Percentiles rank a stretch among this genome's conserved stretches.
phyloP scores from a whole-genome alignment of 139 green algal species.

The Micractinium sp. region DNA sequence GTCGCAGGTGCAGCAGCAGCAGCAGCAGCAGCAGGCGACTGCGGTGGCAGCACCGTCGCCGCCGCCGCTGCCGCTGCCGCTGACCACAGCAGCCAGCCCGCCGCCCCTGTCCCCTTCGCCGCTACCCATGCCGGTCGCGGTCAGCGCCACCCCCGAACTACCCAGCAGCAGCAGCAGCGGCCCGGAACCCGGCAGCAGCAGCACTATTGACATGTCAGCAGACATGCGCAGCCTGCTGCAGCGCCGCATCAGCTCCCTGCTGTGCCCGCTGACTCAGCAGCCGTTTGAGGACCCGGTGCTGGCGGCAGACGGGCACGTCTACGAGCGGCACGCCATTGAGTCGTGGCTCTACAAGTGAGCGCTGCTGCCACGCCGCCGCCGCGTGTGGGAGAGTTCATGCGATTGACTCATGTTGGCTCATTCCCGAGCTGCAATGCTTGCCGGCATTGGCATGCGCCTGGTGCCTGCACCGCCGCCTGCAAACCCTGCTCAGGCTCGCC shows the following conservation, averaged over 20 bases:
- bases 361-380: no score
- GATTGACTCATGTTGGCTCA: no score
- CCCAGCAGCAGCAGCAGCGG: background rate
- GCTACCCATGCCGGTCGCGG: no score
- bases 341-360: conserved; percentile 41
- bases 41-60: background rate
- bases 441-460: background rate
- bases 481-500: background rate
- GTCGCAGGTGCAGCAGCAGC: no score
- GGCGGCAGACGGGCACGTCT: conserved; percentile 50
- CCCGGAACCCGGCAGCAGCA: background rate
- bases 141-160: background rate
- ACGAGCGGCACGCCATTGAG: conserved; percentile 48
- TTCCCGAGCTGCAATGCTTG: no score
- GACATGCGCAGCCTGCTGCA: background rate
- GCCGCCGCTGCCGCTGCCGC: background rate
- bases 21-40: background rate
- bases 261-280: conserved; percentile 39
- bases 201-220: background rate
- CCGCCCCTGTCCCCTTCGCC: background rate
- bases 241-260: background rate
- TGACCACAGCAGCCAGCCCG: no score
- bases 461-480: background rate
- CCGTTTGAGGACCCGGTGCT: conserved; percentile 51
- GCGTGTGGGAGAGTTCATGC: no score